These are phyloP conservation scores for Leonotis leonurus DNA, from an alignment of 257 asterid genomes.

Conservation along the genomic window DNA sequence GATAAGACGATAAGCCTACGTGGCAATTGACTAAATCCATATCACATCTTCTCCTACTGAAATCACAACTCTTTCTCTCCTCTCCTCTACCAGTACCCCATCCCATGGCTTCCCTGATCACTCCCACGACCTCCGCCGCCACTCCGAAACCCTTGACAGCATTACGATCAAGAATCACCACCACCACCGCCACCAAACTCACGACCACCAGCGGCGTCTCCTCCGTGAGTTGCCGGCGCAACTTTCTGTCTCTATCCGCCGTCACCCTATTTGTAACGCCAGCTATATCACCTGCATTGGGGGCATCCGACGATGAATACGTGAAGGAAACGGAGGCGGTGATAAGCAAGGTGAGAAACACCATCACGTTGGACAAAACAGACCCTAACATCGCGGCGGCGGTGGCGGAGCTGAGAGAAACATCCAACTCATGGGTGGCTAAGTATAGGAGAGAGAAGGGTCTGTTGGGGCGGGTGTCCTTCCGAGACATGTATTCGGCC, in stretches of 20 bases:
- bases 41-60: conserved; percentile 21
- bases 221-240: conserved; percentile 39
- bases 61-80: not conserved
- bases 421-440: conserved; percentile 90
- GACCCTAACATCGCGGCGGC: conserved; percentile 69
- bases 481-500: conserved; percentile 89
- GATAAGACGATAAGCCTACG: conserved; percentile 87
- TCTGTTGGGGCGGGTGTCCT: conserved; percentile 65
- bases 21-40: conserved; percentile 31
- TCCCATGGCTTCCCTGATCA: conserved; percentile 53
- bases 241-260: conserved; percentile 45
- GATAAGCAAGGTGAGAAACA: conserved; percentile 56
- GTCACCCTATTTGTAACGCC: conserved; percentile 26
- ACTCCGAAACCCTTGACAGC: conserved; percentile 36
- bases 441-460: conserved; percentile 82
- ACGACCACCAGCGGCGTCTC: conserved; percentile 7
- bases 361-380: conserved; percentile 51
- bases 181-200: conserved; percentile 8
- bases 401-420: conserved; percentile 68
- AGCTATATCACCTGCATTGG: conserved; percentile 29
- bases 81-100: not conserved
- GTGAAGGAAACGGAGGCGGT: conserved; percentile 64
- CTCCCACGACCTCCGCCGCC: conserved; percentile 44
- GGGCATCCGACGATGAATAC: conserved; percentile 64
- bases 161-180: conserved; percentile 34